phyloP scores from a whole-genome alignment of 768 basidiomycete genomes.

The Termitomyces heimii region DNA sequence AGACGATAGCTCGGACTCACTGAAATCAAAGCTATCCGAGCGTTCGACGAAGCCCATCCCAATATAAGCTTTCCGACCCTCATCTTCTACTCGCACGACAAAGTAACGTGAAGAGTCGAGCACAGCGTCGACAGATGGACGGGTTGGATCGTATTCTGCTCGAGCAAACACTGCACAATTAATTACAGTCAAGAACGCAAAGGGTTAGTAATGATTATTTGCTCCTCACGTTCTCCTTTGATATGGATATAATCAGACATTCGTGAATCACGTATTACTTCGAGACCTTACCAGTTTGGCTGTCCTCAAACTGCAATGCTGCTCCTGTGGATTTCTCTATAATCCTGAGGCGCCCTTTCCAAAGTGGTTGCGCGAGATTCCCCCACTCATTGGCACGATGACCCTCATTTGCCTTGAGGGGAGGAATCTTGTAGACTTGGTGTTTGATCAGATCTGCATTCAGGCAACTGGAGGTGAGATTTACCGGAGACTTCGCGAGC shows the following conservation, averaged over 20 bases:
- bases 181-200: slow-evolving; percentile 14
- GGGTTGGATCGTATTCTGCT: slow-evolving; percentile 71
- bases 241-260: slow-evolving; percentile 6
- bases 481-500: slow-evolving; percentile 87
- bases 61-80: slow-evolving; percentile 84
- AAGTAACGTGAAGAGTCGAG: slow-evolving; percentile 95
- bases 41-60: slow-evolving; percentile 91
- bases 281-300: slow-evolving; percentile 55
- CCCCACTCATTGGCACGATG: slow-evolving; percentile 94
- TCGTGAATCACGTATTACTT: neutral
- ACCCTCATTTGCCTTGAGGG: slow-evolving; percentile 80
- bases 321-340: slow-evolving; percentile 70
- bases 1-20: slow-evolving; percentile 39
- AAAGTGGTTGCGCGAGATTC: slow-evolving; percentile 73
- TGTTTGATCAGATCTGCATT: slow-evolving; percentile 8
- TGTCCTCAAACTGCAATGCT: slow-evolving; percentile 75
- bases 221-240: slow-evolving; percentile 63
- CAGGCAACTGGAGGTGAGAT: slow-evolving; percentile 12
- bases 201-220: slow-evolving; percentile 5
- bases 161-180: slow-evolving; percentile 71
- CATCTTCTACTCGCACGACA: slow-evolving; percentile 86
- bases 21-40: slow-evolving; percentile 88
- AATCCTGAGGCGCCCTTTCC: slow-evolving; percentile 89
- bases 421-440: slow-evolving; percentile 87
- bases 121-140: slow-evolving; percentile 90